These are phyloP conservation scores for Naganishia onofrii DNA, from an alignment of 768 basidiomycete species.

Conservation along the genomic window DNA sequence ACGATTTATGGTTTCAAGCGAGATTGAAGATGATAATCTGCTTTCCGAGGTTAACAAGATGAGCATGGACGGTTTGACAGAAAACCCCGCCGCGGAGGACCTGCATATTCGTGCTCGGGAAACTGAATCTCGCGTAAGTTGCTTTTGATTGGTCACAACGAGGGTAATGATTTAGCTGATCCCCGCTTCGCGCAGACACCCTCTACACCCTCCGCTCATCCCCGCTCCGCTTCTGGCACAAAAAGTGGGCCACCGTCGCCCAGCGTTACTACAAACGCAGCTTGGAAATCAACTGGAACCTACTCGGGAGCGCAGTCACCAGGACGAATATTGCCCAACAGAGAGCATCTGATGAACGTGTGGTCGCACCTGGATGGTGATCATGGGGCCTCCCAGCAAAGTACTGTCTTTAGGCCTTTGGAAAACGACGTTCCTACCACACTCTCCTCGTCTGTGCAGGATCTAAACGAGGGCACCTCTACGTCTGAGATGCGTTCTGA, in stretches of 20 bases:
- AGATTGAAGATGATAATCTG: constrained; percentile 48
- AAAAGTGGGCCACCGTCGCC: constrained; percentile 33
- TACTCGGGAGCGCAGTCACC: constrained; percentile 37
- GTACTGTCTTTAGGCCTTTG: background rate
- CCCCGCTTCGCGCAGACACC: background rate
- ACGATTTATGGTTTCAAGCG: constrained; percentile 49
- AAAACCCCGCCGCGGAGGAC: constrained; percentile 36
- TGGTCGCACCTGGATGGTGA: constrained; percentile 39
- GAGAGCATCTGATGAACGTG: constrained; percentile 44
- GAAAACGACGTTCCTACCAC: constrained; percentile 21
- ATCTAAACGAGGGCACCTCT: constrained; percentile 2
- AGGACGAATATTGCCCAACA: constrained; percentile 30
- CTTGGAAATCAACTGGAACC: constrained; percentile 35
- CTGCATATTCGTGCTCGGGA: constrained; percentile 12
- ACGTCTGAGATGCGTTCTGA: background rate
- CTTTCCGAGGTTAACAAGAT: constrained; percentile 51
- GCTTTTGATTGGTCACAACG: background rate
- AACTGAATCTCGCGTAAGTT: constrained; percentile 39
- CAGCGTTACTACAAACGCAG: constrained; percentile 27
- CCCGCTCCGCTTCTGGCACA: background rate
- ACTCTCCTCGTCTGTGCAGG: constrained; percentile 22
- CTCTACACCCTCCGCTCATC: constrained; percentile 12
- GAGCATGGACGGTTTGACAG: constrained; percentile 40
- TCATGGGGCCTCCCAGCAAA: background rate
- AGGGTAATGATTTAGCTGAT: background rate